Conservation (phyloP, 495 filamentous ascomycete species). For the Neurospora discreta region DNA sequence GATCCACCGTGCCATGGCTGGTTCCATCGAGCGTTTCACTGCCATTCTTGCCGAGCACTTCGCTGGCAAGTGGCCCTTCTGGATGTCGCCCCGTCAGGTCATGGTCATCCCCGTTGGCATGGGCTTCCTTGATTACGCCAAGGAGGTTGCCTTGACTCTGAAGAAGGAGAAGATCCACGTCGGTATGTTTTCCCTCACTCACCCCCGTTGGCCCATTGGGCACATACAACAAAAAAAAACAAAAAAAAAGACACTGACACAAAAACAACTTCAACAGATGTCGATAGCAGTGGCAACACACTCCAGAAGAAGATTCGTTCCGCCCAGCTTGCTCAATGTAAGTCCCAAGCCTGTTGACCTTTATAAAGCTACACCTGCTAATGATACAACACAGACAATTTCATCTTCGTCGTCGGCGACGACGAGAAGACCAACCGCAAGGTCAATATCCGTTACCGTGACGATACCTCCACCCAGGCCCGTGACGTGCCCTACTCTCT, state of each 20-base stretch:
- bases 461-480: conserved; percentile 73
- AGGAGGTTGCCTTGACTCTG: conserved; percentile 62
- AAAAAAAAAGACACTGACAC: not conserved
- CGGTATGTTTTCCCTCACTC: conserved; percentile 11
- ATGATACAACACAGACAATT: conserved; percentile 25
- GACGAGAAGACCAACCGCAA: conserved; percentile 63
- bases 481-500: conserved; percentile 55
- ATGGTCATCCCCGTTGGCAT: conserved; percentile 88
- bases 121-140: conserved; percentile 69
- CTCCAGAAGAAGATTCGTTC: conserved; percentile 92
- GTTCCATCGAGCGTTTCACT: conserved; percentile 89
- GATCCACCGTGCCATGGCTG: conserved; percentile 92
- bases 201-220: not conserved
- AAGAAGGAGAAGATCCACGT: conserved; percentile 44
- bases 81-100: conserved; percentile 87
- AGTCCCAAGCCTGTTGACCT: conserved; percentile 43
- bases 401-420: conserved; percentile 59
- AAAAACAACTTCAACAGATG: conserved; percentile 37
- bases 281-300: conserved; percentile 84
- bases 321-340: conserved; percentile 80
- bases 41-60: conserved; percentile 93
- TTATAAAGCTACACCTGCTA: not conserved
- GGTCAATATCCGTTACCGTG: conserved; percentile 85
- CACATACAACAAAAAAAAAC: not conserved
- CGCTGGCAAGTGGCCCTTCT: conserved; percentile 96